Percentiles rank a stretch among this genome's conserved stretches.
phyloP scores from a whole-genome alignment of 805 yeast species.

The Hanseniaspora mollemarum region DNA sequence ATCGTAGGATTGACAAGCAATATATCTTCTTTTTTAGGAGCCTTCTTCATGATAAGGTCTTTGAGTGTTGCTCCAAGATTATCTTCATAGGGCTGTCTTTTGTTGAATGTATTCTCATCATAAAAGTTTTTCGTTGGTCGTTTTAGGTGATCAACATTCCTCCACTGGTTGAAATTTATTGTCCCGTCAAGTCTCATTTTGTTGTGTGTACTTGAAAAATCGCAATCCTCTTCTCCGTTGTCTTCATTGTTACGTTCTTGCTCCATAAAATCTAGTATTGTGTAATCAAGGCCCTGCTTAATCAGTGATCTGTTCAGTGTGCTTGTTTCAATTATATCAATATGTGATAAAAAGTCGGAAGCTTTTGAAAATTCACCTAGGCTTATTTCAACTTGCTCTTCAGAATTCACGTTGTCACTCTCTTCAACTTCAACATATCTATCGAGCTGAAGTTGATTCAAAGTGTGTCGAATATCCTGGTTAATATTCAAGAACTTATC shows the following conservation, averaged over 20 bases:
- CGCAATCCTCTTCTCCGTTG: slow-evolving; percentile 4
- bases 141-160: background rate
- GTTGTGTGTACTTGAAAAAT: background rate
- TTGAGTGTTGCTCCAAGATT: background rate
- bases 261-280: slow-evolving; percentile 4
- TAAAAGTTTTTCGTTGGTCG: background rate
- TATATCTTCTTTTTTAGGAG: background rate
- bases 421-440: slow-evolving; percentile 24
- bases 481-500: slow-evolving; percentile 24
- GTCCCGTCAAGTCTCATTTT: slow-evolving; percentile 11
- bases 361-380: background rate
- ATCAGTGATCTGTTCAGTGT: background rate
- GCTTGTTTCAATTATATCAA: background rate
- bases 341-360: background rate
- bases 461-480: slow-evolving; percentile 38
- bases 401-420: background rate
- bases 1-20: background rate
- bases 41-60: background rate
- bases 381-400: background rate
- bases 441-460: slow-evolving; percentile 36
- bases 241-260: background rate
- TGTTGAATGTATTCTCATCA: slow-evolving; percentile 4
- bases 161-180: slow-evolving; percentile 1
- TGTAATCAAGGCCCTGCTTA: slow-evolving; percentile 5
- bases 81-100: background rate